A percentile compares a stretch with the other conserved stretches of the same genome.
phyloP scores from a whole-genome alignment of 2,329 filamentous ascomycete species.

The Neopestalotiopsis sp. region DNA sequence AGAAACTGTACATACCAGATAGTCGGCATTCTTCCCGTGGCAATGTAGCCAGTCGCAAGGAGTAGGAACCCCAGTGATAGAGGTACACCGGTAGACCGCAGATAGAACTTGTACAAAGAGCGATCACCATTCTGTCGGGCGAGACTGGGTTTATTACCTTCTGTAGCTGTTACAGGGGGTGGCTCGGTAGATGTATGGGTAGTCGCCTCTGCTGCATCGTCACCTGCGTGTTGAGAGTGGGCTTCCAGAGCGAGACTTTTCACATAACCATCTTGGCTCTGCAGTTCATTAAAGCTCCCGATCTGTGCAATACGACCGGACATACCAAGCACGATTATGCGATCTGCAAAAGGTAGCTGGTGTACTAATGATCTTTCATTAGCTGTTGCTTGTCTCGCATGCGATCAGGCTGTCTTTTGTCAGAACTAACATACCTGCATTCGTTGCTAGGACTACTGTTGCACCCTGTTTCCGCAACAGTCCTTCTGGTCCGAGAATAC shows the following conservation, averaged over 20 bases:
- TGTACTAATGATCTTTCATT: constrained; percentile 2
- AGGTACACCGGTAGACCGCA: constrained; percentile 2
- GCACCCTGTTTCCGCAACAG: constrained; percentile 30
- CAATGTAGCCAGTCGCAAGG: constrained; percentile 9
- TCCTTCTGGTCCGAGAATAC: constrained; percentile 36
- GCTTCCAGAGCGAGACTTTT: not conserved
- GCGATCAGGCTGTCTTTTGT: not conserved
- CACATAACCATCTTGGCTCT: constrained; percentile 1
- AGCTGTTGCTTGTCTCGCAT: not conserved
- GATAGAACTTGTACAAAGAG: constrained; percentile 14
- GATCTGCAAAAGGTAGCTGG: constrained; percentile 13
- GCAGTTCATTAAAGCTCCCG: constrained; percentile 7
- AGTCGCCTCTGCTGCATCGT: not conserved
- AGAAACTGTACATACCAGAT: constrained; percentile 23
- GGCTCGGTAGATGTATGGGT: not conserved
- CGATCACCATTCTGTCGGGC: constrained; percentile 4
- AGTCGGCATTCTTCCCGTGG: constrained; percentile 26
- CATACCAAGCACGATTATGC: not conserved
- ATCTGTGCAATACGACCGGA: constrained; percentile 4
- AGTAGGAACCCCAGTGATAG: not conserved
- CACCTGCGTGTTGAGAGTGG: not conserved
- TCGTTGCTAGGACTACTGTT: constrained; percentile 37
- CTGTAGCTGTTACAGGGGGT: not conserved
- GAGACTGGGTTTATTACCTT: not conserved
- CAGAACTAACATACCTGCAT: constrained; percentile 21